These are phyloP conservation scores for Stropharia rugosoannulata DNA, from an alignment of 768 basidiomycete genomes.

Conservation along the genomic window DNA sequence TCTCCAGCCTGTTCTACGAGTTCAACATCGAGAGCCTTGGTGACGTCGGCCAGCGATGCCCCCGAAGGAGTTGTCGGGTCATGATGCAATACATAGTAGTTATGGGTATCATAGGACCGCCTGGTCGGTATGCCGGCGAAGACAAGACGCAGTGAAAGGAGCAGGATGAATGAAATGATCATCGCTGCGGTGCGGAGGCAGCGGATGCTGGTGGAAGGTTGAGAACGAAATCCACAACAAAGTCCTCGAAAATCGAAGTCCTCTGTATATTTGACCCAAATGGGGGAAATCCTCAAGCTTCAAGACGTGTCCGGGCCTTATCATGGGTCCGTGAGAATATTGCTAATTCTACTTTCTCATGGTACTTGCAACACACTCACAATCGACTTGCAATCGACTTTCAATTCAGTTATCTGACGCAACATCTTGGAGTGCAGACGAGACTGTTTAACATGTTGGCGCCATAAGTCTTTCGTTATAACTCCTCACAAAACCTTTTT, in stretches of 20 bases:
- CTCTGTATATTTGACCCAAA: background rate
- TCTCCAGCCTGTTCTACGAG: constrained; percentile 88
- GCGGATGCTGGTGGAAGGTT: constrained; percentile 17
- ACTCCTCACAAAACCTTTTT: no score
- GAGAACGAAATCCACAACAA: background rate
- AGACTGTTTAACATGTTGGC: no score
- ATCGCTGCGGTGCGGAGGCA: constrained; percentile 15
- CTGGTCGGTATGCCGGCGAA: constrained; percentile 40
- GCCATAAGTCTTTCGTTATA: no score
- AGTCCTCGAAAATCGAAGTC: background rate
- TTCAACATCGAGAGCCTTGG: constrained; percentile 68
- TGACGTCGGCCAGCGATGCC: constrained; percentile 60
- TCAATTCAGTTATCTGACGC: no score
- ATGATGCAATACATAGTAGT: constrained; percentile 84
- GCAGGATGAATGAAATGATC: constrained; percentile 17
- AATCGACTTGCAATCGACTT: no score
- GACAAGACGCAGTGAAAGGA: constrained; percentile 16
- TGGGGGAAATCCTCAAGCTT: background rate
- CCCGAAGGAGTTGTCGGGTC: constrained; percentile 38
- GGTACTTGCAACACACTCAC: no score
- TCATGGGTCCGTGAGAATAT: background rate
- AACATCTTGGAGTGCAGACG: no score
- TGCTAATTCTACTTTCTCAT: no score
- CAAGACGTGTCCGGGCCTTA: background rate
- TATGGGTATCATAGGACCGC: constrained; percentile 58